Evolutionary conservation across 225 moss, liverwort and hornwort genomes (phyloP).

Genomic region (Ulota crispa): DNA sequence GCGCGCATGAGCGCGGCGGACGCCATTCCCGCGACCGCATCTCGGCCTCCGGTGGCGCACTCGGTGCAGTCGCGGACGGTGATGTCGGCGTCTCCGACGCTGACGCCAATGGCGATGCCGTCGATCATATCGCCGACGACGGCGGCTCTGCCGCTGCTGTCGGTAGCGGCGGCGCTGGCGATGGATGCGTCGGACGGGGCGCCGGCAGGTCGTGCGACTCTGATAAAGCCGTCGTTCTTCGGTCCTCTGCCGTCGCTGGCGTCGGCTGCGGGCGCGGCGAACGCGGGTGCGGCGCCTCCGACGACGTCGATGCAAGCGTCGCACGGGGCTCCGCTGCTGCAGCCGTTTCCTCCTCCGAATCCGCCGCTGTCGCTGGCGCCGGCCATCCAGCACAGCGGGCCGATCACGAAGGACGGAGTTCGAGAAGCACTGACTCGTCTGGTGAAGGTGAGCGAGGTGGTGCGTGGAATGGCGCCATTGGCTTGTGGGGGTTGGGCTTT

Average conservation of each 20-base stretch:
- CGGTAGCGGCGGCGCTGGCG: conserved; percentile 64
- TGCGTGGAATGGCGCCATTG: background rate
- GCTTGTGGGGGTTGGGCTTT: background rate
- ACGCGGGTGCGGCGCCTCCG: conserved; percentile 58
- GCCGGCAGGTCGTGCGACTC: conserved; percentile 61
- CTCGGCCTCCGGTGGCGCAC: conserved; percentile 60
- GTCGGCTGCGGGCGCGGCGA: conserved; percentile 46
- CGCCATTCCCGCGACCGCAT: conserved; percentile 53
- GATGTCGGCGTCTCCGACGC: conserved; percentile 55
- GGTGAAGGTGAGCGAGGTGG: conserved; percentile 55
- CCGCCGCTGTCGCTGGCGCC: conserved; percentile 91
- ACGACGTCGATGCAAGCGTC: conserved; percentile 72
- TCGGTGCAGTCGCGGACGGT: conserved; percentile 58
- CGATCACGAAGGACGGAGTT: conserved; percentile 89
- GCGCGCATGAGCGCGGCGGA: conserved; percentile 75
- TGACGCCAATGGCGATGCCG: conserved; percentile 77
- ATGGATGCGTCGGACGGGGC: conserved; percentile 61
- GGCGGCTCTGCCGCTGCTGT: conserved; percentile 54
- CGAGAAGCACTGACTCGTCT: conserved; percentile 85
- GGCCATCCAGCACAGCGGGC: conserved; percentile 66
- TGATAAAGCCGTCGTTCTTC: conserved; percentile 95
- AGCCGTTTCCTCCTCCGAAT: conserved; percentile 96
- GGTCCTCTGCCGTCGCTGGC: conserved; percentile 78
- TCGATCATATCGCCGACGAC: conserved; percentile 57
- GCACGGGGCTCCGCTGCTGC: conserved; percentile 86